Evolutionary conservation across 495 filamentous ascomycete genomes (phyloP).

Genomic region (Lophium mytilinum): DNA sequence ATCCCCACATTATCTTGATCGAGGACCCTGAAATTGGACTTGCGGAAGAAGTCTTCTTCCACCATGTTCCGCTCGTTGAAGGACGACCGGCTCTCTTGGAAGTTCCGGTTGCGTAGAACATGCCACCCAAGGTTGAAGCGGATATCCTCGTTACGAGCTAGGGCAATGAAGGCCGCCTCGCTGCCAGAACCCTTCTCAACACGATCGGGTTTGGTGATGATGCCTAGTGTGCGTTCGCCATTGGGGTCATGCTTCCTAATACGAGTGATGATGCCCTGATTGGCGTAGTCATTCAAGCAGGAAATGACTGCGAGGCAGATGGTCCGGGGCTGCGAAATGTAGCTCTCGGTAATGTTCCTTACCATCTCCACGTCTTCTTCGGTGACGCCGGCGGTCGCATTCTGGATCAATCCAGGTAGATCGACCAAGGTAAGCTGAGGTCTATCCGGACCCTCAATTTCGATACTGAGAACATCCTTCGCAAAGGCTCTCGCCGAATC

Average conservation of each 20-base stretch:
- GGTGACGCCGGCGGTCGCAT: slow-evolving; percentile 8
- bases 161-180: slow-evolving; percentile 17
- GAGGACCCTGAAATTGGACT: slow-evolving; percentile 42
- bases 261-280: slow-evolving; percentile 21
- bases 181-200: slow-evolving; percentile 22
- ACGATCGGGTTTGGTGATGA: slow-evolving; percentile 34
- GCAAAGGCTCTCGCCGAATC: slow-evolving; percentile 36
- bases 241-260: slow-evolving; percentile 21
- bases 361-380: slow-evolving; percentile 23
- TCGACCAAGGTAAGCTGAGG: slow-evolving; percentile 40
- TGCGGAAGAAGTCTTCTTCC: slow-evolving; percentile 39
- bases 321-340: slow-evolving; percentile 20
- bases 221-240: slow-evolving; percentile 26
- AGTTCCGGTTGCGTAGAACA: slow-evolving; percentile 27
- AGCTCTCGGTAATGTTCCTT: slow-evolving; percentile 14
- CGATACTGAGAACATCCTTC: slow-evolving; percentile 53
- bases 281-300: slow-evolving; percentile 26
- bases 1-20: slow-evolving; percentile 40
- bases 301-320: slow-evolving; percentile 30
- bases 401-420: slow-evolving; percentile 23
- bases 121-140: slow-evolving; percentile 30
- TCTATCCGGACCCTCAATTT: slow-evolving; percentile 48
- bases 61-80: slow-evolving; percentile 29
- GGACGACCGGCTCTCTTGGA: background rate
- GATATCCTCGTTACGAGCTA: slow-evolving; percentile 23